These are phyloP conservation scores for Tylopilus sp. DNA, from an alignment of 768 basidiomycete genomes.

Conservation along the genomic window DNA sequence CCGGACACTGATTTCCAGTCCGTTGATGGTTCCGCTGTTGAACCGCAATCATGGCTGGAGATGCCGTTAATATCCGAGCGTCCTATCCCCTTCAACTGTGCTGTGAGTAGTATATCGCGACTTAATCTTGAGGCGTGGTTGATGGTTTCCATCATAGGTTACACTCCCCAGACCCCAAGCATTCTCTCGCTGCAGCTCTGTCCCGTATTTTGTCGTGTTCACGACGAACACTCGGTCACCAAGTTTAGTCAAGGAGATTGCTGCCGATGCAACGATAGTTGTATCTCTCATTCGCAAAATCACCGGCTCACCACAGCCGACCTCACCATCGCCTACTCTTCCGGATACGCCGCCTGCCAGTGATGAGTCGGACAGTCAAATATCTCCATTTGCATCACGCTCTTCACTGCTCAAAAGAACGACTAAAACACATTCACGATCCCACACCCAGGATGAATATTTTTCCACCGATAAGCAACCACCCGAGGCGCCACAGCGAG, in stretches of 20 bases:
- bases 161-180: conserved; percentile 60
- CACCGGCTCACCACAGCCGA: conserved; percentile 42
- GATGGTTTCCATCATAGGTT: conserved; percentile 33
- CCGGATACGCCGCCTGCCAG: conserved; percentile 47
- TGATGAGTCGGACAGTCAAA: conserved; percentile 38
- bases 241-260: conserved; percentile 58
- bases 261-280: conserved; percentile 67
- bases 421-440: conserved; percentile 20
- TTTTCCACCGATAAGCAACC: conserved; percentile 21
- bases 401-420: conserved; percentile 31
- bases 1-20: conserved; percentile 60
- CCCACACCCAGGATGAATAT: conserved; percentile 8
- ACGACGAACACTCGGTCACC: conserved; percentile 57
- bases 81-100: conserved; percentile 60
- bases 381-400: conserved; percentile 9
- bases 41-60: conserved; percentile 62
- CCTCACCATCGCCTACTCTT: conserved; percentile 41
- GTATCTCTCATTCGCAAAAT: conserved; percentile 63
- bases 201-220: conserved; percentile 74
- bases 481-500: conserved; percentile 22
- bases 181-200: conserved; percentile 58
- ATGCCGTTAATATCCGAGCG: conserved; percentile 63
- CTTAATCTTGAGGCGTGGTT: background rate
- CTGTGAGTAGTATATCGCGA: conserved; percentile 41
- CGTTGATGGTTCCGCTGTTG: conserved; percentile 41